Base-by-base conservation (phyloP, 805 yeast species). In the Debaryomyces castellii region DNA sequence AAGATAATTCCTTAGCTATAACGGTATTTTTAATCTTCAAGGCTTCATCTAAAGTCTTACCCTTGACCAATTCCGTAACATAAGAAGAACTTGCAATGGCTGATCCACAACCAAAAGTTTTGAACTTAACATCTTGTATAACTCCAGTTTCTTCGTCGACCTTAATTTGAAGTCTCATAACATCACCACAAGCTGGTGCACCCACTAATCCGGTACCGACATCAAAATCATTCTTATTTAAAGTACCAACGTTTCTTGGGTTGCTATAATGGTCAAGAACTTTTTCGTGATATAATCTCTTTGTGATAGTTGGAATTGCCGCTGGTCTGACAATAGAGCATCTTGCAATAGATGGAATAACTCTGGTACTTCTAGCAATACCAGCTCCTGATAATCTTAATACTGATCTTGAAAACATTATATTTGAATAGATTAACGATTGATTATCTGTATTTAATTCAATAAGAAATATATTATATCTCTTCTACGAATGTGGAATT, bases 161-260 rank as follows among this genome's bases (percentile, higher is more conserved):
- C 64, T 91, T 82, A 60, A 94, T 94, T 67, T 94, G 98, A 53
- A 94, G 78, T 71, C 96, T 86, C 97, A 94, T 94, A 38, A 94
- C 99, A 73, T 94, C 99, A 45, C 99, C 99, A 73, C 99, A 94
- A 0, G 99, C 99, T 45, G 99, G 98, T 0, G 99, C 98, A 46
- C 99, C 99, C 12, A 94, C 99, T 38, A 94, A 77, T 1, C 99
- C 99, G 1, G 98, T 94, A 37, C 99, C 99, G 10, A 94, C 97
- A 54, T 83, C 80, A 14, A 70, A 60, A 48, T 81, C 78, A 44
- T 75, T 77, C 69, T 91, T 90, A 69, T 91, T 89, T 67, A 94
- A 71, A 5, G 96, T 80, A 14, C 99, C 99, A 22, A 94, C 98
- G 63, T 94, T 94, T 68, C 99, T 81, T 50, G 99, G 99, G 72